Conservation (phyloP, 257 asterid species). For the Euphrasia confusa region DNA sequence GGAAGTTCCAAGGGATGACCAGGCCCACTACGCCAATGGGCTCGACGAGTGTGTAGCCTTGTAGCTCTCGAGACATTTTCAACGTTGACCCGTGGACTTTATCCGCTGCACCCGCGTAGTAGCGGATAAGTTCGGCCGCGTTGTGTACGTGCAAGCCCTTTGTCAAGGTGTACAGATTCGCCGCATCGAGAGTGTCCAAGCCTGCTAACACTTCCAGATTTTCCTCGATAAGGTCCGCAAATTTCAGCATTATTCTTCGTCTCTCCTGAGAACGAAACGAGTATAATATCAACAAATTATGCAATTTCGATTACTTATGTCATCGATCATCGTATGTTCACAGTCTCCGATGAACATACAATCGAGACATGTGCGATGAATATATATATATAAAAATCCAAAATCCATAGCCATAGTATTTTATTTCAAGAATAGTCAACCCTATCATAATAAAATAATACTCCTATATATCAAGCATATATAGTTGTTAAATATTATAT, state of each 20-base stretch:
- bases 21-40: constrained; percentile 63
- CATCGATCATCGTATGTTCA: not conserved
- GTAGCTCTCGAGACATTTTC: constrained; percentile 40
- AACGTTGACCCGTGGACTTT: constrained; percentile 52
- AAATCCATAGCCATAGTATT: no score
- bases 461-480: no score
- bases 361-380: no score
- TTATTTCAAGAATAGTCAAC: no score
- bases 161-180: constrained; percentile 36
- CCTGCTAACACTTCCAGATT: constrained; percentile 44
- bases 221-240: constrained; percentile 49
- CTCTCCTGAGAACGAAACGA: constrained; percentile 33
- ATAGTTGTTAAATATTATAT: no score
- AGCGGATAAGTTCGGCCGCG: constrained; percentile 39
- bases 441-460: not conserved
- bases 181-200: constrained; percentile 25
- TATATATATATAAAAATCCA: no score
- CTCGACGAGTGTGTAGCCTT: constrained; percentile 47
- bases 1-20: constrained; percentile 62
- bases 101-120: constrained; percentile 61
- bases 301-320: no score
- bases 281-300: no score
- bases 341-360: not conserved
- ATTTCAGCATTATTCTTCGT: constrained; percentile 39
- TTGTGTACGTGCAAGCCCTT: constrained; percentile 30